Evolutionary conservation across 2,329 filamentous ascomycete genomes (phyloP), one percentile per base, ranked within the genome.

Genomic region (Hymenoscyphus infarciens): DNA sequence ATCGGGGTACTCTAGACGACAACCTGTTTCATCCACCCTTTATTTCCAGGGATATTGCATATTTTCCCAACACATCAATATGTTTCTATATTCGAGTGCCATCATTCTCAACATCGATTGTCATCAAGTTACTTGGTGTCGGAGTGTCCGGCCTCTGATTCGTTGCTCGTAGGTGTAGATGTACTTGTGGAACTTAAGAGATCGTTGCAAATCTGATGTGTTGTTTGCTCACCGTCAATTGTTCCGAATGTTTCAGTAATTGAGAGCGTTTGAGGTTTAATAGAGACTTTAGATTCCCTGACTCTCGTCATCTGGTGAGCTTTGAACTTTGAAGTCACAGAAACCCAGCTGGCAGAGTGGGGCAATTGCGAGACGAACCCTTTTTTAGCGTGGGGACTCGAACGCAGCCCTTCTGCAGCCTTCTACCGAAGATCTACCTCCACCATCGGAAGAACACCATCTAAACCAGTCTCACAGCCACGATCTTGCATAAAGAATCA

Each of bases 371-470:
- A 49, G 42, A 22, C n/a, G 42, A 49, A 11, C 45, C 19, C n/a
- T 5, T 16, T 11, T 2, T 8, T 19, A 5, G 8, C 10, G n/a
- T 52, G 45, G 10, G 8, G 19, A 10, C 42, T 52, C 19, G 19
- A 10, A 25, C 19, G 45, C 19, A 52, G 19, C 7, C 39, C n/a
- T 52, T 13, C n/a, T 52, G 19, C 45, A 52, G 45, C 19, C 45
- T 22, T 52, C 45, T 22, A 10, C 45, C 45, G 45, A 52, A 25
- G 45, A 52, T 52, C 45, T 52, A 52, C 19, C 45, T 52, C 45
- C 19, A 25, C 45, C 19, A 8, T 52, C n/a, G 33, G 11, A 35
- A 35, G 11, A 33, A 33, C 31, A 6, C 31, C 31, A 33, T 33
- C 31, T 10, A 33, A 33, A 33, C 33, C 33, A 35, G 33, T 35